Percentiles rank a stretch among this genome's conserved stretches.
These are phyloP conservation scores for Diutina scorzettiae DNA, from an alignment of 1,139 yeast genomes.

Conservation along the genomic window DNA sequence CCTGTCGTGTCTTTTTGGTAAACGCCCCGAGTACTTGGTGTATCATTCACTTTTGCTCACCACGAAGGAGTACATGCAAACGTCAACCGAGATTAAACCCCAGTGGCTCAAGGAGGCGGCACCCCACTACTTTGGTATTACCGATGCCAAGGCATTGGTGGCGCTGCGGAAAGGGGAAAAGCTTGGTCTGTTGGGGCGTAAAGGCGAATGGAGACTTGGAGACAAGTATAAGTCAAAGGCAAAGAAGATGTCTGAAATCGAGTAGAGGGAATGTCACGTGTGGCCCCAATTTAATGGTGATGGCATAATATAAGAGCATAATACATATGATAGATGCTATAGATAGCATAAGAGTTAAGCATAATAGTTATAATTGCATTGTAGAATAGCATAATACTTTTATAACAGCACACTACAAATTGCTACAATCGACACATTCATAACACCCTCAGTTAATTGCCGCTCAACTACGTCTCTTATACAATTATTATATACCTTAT, in stretches of 20 bases:
- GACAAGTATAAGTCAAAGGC: neutral
- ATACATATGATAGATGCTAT: no score
- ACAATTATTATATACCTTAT: constrained; percentile 5
- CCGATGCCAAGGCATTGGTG: neutral
- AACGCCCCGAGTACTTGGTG: constrained; percentile 65
- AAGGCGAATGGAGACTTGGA: neutral
- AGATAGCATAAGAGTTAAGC: no score
- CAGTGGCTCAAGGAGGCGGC: constrained; percentile 79
- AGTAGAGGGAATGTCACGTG: neutral
- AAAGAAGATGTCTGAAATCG: neutral
- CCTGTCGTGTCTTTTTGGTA: constrained; percentile 67
- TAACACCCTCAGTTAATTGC: no score
- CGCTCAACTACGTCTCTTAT: neutral
- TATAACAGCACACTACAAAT: no score
- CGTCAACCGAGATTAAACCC: constrained; percentile 72
- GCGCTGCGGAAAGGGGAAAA: neutral
- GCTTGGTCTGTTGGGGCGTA: neutral
- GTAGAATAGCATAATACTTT: no score
- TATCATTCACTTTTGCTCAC: constrained; percentile 79
- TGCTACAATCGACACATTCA: no score
- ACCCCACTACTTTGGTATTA: constrained; percentile 52
- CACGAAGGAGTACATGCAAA: constrained; percentile 84
- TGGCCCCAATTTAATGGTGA: no score
- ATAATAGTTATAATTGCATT: no score
- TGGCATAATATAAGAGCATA: no score